These are phyloP conservation scores for Gamarada debralockiae DNA, from an alignment of 495 filamentous ascomycete species.

Conservation along the genomic window DNA sequence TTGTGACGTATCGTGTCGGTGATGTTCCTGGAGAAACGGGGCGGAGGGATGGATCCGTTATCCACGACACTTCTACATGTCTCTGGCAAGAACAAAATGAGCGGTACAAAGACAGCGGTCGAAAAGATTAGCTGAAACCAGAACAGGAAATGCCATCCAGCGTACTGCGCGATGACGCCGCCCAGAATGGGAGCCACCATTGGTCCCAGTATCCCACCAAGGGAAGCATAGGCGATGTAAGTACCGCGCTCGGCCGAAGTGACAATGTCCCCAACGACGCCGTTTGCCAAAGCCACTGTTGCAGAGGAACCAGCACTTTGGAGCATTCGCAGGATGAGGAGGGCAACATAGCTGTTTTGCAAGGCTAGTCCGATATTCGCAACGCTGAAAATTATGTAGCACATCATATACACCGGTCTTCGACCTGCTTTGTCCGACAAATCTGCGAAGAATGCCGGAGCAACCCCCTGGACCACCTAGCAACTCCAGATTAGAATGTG, in stretches of 20 bases:
- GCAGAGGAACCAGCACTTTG: conserved; percentile 49
- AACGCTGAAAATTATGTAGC: conserved; percentile 46
- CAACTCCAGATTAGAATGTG: neutral
- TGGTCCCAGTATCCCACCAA: conserved; percentile 40
- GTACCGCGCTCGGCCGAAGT: conserved; percentile 47
- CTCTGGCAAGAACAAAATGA: conserved; percentile 49
- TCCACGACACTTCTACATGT: conserved; percentile 64
- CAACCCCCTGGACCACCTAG: conserved; percentile 52
- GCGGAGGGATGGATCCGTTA: conserved; percentile 53
- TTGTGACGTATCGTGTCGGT: conserved; percentile 32
- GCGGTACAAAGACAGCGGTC: conserved; percentile 39
- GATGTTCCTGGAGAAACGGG: conserved; percentile 34
- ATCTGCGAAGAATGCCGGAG: conserved; percentile 53
- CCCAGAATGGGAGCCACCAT: conserved; percentile 58
- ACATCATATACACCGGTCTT: conserved; percentile 49
- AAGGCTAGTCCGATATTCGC: conserved; percentile 53
- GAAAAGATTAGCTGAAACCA: conserved; percentile 61
- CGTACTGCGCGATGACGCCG: conserved; percentile 52
- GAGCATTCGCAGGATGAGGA: conserved; percentile 50
- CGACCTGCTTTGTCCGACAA: conserved; percentile 53
- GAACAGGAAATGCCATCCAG: conserved; percentile 67
- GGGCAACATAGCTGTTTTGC: conserved; percentile 43
- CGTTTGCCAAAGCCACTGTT: conserved; percentile 46
- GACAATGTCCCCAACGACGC: conserved; percentile 47
- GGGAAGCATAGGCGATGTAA: conserved; percentile 37